Percentiles rank a stretch among this genome's conserved stretches.
These are phyloP conservation scores for Leccinum obscurum DNA, from an alignment of 768 basidiomycete genomes.

Conservation along the genomic window DNA sequence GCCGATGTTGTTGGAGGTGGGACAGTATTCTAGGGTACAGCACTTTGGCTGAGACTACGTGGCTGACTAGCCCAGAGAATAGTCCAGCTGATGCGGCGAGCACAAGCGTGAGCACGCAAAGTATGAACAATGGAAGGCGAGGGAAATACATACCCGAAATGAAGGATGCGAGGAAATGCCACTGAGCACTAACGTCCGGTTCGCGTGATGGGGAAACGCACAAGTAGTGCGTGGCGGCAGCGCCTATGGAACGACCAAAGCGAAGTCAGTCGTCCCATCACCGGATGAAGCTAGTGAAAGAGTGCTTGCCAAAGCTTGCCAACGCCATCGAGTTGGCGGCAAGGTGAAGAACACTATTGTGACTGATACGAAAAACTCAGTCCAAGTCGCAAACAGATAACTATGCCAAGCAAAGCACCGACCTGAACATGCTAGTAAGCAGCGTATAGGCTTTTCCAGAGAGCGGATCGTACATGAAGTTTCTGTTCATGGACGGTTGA, in stretches of 20 bases:
- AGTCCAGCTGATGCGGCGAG: constrained; percentile 58
- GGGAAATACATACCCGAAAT: constrained; percentile 52
- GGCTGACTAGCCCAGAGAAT: constrained; percentile 77
- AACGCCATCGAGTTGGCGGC: constrained; percentile 79
- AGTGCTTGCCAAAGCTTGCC: constrained; percentile 70
- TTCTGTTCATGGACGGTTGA: constrained; percentile 59
- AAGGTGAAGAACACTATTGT: constrained; percentile 68
- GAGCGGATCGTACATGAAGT: constrained; percentile 79
- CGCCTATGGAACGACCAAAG: constrained; percentile 46
- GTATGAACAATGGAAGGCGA: too few relatives aligned
- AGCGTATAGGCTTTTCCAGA: constrained; percentile 70
- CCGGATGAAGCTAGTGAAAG: background rate
- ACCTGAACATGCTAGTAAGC: constrained; percentile 80
- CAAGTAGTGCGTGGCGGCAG: constrained; percentile 62
- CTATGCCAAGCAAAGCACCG: constrained; percentile 15
- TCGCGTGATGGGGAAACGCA: constrained; percentile 43
- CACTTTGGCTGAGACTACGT: constrained; percentile 65
- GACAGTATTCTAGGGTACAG: constrained; percentile 71
- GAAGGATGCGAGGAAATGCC: constrained; percentile 84
- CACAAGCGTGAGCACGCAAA: constrained; percentile 1
- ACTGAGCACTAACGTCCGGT: constrained; percentile 65
- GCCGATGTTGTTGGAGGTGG: constrained; percentile 55
- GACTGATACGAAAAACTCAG: constrained; percentile 44
- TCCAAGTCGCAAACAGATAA: background rate
- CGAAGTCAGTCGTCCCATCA: constrained; percentile 8